Conservation (phyloP, 2,329 filamentous ascomycete genomes). For the Trematosphaeria pertusa region DNA sequence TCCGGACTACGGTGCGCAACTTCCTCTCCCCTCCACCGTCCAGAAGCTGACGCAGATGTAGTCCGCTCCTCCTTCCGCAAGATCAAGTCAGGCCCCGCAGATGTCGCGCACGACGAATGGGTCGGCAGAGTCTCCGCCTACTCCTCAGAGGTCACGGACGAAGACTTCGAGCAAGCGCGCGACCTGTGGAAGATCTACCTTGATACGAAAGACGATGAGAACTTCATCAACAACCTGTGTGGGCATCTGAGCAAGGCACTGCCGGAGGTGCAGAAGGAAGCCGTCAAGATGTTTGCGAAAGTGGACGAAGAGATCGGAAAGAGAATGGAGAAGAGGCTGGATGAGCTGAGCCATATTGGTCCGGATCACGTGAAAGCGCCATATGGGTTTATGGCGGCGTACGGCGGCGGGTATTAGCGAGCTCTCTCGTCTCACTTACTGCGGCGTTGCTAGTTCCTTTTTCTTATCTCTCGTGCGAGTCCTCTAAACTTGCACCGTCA, state of each 20-base stretch:
- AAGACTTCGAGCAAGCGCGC: constrained; percentile 60
- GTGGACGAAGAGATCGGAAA: constrained; percentile 24
- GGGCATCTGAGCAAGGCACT: constrained; percentile 24
- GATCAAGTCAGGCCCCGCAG: constrained; percentile 13
- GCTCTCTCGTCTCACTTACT: no score
- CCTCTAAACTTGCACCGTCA: no score
- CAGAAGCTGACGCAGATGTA: background rate
- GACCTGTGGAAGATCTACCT: constrained; percentile 54
- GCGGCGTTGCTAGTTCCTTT: no score
- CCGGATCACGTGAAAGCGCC: constrained; percentile 19
- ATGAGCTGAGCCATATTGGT: constrained; percentile 11
- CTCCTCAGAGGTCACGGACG: constrained; percentile 49
- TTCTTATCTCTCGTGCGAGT: no score
- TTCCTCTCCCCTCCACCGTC: background rate
- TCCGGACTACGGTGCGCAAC: constrained; percentile 48
- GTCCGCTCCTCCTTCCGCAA: constrained; percentile 38
- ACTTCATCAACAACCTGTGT: constrained; percentile 37
- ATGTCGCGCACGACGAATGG: constrained; percentile 33
- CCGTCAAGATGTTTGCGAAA: constrained; percentile 26
- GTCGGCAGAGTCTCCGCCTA: constrained; percentile 21
- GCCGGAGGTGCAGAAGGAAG: constrained; percentile 27
- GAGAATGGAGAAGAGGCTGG: constrained; percentile 17
- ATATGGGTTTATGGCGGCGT: constrained; percentile 17
- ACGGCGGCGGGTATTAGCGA: constrained; percentile 19
- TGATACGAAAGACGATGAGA: constrained; percentile 32